A percentile compares a stretch with the other conserved stretches of the same genome.
These are phyloP conservation scores for Xylariaceae sp. DNA, from an alignment of 2,329 filamentous ascomycete genomes.

Conservation along the genomic window DNA sequence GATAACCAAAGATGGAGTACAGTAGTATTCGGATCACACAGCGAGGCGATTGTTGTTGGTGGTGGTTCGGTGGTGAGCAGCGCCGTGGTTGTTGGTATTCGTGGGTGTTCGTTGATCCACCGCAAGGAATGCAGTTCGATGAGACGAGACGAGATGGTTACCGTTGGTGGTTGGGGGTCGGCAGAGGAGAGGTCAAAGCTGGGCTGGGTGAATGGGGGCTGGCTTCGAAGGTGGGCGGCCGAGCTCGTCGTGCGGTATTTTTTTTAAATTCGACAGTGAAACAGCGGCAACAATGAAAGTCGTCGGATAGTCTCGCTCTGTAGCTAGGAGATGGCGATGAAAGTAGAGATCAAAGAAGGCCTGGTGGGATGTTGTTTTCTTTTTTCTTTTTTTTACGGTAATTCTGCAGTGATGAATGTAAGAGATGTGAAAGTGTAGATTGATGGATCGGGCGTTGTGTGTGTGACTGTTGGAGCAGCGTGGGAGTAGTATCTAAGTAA, in stretches of 20 bases:
- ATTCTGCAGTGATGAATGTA: constrained; percentile 12
- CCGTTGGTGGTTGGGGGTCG: constrained; percentile 7
- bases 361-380: constrained; percentile 7
- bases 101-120: neutral
- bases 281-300: constrained; percentile 14
- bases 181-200: constrained; percentile 4
- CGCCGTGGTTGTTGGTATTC: constrained; percentile 14
- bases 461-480: constrained; percentile 8
- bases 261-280: constrained; percentile 9
- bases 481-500: neutral
- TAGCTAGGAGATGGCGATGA: neutral
- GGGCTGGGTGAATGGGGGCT: constrained; percentile 10
- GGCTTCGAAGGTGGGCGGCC: constrained; percentile 10
- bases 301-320: neutral
- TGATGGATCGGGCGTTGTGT: constrained; percentile 4
- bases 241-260: constrained; percentile 17
- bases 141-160: constrained; percentile 8
- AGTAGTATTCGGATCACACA: constrained; percentile 12
- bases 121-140: neutral
- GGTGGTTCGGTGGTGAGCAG: too few relatives aligned
- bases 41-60: constrained; percentile 1
- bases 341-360: constrained; percentile 11
- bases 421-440: constrained; percentile 13
- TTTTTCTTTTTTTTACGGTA: constrained; percentile 10
- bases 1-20: constrained; percentile 8